phyloP scores from a whole-genome alignment of 2,329 filamentous ascomycete genomes.

The Talaromyces sp. region DNA sequence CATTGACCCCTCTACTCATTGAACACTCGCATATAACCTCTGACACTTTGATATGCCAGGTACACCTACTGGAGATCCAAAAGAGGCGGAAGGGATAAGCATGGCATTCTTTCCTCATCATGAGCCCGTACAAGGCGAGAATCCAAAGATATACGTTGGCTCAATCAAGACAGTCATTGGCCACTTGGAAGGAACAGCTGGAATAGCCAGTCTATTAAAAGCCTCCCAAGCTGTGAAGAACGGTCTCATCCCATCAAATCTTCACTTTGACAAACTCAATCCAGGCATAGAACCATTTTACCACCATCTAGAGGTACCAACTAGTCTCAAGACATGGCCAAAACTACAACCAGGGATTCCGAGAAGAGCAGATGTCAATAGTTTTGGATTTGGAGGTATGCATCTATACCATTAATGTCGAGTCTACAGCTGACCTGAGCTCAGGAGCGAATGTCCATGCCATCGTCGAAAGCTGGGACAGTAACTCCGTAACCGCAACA shows the following conservation, averaged over 20 bases:
- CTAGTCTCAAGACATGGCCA: slow-evolving; percentile 21
- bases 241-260: slow-evolving; percentile 28
- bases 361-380: slow-evolving; percentile 25
- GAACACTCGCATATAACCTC: neutral
- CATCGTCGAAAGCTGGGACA: slow-evolving; percentile 24
- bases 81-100: slow-evolving; percentile 31
- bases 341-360: slow-evolving; percentile 23
- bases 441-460: slow-evolving; percentile 33
- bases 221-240: slow-evolving; percentile 39
- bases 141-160: slow-evolving; percentile 26
- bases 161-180: slow-evolving; percentile 36
- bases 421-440: neutral
- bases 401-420: no score
- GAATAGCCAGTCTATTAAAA: slow-evolving; percentile 30
- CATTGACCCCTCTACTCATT: neutral
- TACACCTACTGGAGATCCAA: slow-evolving; percentile 35
- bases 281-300: slow-evolving; percentile 27
- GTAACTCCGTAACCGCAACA: neutral
- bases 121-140: neutral
- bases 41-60: neutral
- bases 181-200: slow-evolving; percentile 33
- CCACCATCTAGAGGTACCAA: slow-evolving; percentile 27
- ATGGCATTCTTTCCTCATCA: slow-evolving; percentile 24
- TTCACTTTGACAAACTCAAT: slow-evolving; percentile 31
- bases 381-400: slow-evolving; percentile 42